Base-by-base conservation (phyloP, 2,329 filamentous ascomycete species). In the Metarhizium rileyi region DNA sequence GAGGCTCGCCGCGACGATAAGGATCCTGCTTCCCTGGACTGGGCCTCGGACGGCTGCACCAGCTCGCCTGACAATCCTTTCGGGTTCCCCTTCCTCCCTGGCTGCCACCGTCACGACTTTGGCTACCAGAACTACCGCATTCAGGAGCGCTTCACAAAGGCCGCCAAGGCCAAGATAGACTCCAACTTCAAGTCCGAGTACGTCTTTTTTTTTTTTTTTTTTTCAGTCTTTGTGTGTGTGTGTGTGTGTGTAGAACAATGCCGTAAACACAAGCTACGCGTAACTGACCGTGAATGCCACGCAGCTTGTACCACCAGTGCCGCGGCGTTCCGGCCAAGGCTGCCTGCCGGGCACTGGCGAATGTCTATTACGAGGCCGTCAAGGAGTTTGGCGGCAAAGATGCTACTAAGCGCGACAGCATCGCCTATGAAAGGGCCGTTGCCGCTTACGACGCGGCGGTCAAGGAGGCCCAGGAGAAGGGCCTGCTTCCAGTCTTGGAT, bases 71-170 rank as follows among this genome's bases (percentile, higher is more conserved):
- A 73, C 46, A 72, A 71, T 53, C 71, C 71, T 0, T 65, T 69
- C 27, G 66, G 66, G 2, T 75, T 71, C 56, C 62, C 68, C 10
- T 75, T 73, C 36, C 23, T 61, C 3, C 68, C 66, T 0, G 70
- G 67, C 12, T 78, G 75, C 64, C 61, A 74, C 51, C 73, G 77
- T 6, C 77, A 81, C 52, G 77, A 80, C 56, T 80, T 80, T 59
- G 76, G 75, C 1, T 77, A 77, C 58, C 63, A 68, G 18, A 80
- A 81, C 63, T 79, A 70, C 59, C 73, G 74, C 47, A 50, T 47
- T 2, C 75, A 79, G 56, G 61, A 48, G 2, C 70, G 76, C 2
- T 77, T 79, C 59, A 71, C 66, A 3, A 59, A 63, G 6, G 59
- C 53, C 6, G 63, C 60, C 48, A 74, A 73, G 57, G 48, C 59